phyloP scores from a whole-genome alignment of 495 filamentous ascomycete genomes.

The Penicillium nucicola region DNA sequence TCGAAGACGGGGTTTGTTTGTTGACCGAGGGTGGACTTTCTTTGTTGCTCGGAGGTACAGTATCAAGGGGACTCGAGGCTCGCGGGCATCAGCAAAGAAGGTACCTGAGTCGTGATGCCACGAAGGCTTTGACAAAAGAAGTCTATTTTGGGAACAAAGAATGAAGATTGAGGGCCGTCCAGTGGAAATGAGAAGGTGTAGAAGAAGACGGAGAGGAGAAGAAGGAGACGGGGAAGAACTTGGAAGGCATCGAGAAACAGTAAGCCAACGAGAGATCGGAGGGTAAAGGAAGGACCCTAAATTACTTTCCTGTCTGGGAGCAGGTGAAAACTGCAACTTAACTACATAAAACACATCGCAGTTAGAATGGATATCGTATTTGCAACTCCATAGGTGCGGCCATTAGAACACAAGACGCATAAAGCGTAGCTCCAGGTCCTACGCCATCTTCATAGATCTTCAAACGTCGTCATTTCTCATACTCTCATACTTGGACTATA shows the following conservation, averaged over 20 bases:
- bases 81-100: neutral
- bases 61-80: neutral
- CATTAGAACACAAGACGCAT: conserved; percentile 3
- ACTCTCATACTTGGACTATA: neutral
- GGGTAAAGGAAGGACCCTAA: neutral
- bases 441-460: conserved; percentile 5
- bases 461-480: conserved; percentile 10
- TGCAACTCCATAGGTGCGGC: conserved; percentile 17
- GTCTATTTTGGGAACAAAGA: conserved; percentile 5
- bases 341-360: neutral
- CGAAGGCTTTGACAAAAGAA: neutral
- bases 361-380: conserved; percentile 20
- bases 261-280: neutral
- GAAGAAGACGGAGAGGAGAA: neutral
- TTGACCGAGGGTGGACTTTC: neutral
- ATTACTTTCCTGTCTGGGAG: too few relatives aligned
- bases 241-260: neutral
- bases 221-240: neutral
- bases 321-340: neutral
- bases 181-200: neutral
- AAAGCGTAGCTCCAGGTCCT: conserved; percentile 1
- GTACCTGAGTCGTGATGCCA: neutral
- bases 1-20: neutral
- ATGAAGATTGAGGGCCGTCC: neutral
- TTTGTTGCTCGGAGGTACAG: neutral